Conservation (phyloP, 805 yeast species). For the Hermanozyma aechmeae region DNA sequence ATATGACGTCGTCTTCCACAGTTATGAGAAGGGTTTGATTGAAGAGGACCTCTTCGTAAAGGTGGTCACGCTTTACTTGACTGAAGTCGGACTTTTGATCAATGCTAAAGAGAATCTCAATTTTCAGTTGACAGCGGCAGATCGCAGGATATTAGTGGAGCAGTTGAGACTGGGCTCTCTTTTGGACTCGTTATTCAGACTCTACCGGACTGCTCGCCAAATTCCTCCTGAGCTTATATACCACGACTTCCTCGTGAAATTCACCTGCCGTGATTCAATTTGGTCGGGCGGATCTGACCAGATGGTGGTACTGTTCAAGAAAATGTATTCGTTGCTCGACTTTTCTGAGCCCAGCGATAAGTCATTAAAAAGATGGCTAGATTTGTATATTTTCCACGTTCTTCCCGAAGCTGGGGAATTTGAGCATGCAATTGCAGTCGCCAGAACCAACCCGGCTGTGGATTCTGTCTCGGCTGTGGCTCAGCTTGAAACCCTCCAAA, state of each 20-base stretch:
- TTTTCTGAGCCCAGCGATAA: conserved; percentile 5
- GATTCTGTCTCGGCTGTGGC: conserved; percentile 4
- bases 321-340: conserved; percentile 6
- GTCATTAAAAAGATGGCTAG: conserved; percentile 16
- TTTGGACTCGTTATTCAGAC: conserved; percentile 8
- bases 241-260: conserved; percentile 20
- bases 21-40: conserved; percentile 14
- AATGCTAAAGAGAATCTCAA: conserved; percentile 2
- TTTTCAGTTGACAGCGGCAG: conserved; percentile 3
- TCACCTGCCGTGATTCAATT: conserved; percentile 15
- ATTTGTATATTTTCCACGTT: conserved; percentile 26
- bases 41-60: conserved; percentile 22
- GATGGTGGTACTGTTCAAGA: conserved; percentile 6
- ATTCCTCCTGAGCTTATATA: conserved; percentile 26
- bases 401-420: conserved; percentile 21
- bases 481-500: conserved; percentile 8
- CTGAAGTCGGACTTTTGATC: conserved; percentile 21
- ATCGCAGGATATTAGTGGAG: conserved; percentile 5
- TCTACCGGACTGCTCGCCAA: conserved; percentile 12
- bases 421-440: conserved; percentile 17
- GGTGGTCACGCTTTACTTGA: conserved; percentile 25
- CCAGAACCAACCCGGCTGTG: conserved; percentile 13
- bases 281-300: conserved; percentile 3
- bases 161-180: conserved; percentile 11
- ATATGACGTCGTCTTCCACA: conserved; percentile 13